These are phyloP conservation scores for Aspergillus incahuasiensis DNA, from an alignment of 495 filamentous ascomycete species.

Conservation along the genomic window DNA sequence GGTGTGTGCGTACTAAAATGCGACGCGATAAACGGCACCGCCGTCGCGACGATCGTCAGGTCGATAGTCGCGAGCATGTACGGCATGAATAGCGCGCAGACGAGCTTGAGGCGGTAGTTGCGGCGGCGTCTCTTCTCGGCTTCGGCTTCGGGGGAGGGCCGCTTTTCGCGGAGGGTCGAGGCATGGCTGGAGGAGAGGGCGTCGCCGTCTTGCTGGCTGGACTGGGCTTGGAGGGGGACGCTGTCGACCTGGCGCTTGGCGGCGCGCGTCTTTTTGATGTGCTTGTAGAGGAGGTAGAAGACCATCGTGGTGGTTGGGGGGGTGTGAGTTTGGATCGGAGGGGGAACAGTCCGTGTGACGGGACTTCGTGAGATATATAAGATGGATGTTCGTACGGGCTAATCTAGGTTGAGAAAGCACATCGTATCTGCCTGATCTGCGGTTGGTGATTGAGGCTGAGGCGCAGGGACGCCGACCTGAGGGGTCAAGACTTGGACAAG, in stretches of 20 bases:
- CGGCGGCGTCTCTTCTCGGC: conserved; percentile 12
- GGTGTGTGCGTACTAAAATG: conserved; percentile 45
- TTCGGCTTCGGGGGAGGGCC: not conserved
- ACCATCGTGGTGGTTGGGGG: not conserved
- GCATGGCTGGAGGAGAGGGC: not conserved
- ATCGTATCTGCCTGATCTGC: too few species aligned
- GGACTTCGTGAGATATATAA: too few species aligned
- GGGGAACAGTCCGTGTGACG: too few species aligned
- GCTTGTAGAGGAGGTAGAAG: not conserved
- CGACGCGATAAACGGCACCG: conserved; percentile 53
- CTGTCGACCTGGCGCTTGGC: not conserved
- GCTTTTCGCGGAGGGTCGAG: not conserved
- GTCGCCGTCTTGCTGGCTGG: not conserved
- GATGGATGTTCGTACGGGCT: too few species aligned
- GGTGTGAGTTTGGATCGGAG: not conserved
- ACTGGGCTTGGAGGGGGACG: not conserved
- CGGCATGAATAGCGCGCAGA: conserved; percentile 48
- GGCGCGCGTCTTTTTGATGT: not conserved
- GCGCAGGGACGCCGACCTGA: too few species aligned
- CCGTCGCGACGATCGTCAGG: conserved; percentile 56
- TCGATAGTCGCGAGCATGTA: conserved; percentile 51
- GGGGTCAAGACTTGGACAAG: too few species aligned
- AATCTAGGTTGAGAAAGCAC: too few species aligned
- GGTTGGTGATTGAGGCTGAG: too few species aligned
- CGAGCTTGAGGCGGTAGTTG: conserved; percentile 50